Evolutionary conservation across 2,329 filamentous ascomycete genomes (phyloP).

Genomic region (Bipolaris zeicola): DNA sequence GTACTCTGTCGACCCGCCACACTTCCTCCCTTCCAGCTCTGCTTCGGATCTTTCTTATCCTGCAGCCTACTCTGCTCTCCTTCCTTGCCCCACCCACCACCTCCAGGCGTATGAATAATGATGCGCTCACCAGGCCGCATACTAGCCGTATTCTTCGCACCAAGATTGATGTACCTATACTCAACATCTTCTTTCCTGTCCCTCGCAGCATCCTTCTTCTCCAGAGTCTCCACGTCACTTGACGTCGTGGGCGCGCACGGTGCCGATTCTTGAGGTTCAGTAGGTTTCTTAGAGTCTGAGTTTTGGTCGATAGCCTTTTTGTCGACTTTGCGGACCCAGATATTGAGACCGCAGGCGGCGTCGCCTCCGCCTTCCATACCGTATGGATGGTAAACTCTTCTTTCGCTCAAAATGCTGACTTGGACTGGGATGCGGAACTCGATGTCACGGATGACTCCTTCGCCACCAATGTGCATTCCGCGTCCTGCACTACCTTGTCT

Average conservation of each 20-base stretch:
- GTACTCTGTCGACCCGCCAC: conserved; percentile 61
- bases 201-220: conserved; percentile 35
- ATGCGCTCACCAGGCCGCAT: conserved; percentile 80
- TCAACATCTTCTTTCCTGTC: conserved; percentile 53
- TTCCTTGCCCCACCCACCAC: conserved; percentile 73
- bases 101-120: conserved; percentile 77
- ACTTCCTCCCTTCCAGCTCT: conserved; percentile 65
- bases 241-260: conserved; percentile 57
- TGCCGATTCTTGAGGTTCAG: conserved; percentile 17
- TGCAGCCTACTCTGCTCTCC: conserved; percentile 61
- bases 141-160: conserved; percentile 77
- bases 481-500: conserved; percentile 66
- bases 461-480: conserved; percentile 72
- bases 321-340: conserved; percentile 79
- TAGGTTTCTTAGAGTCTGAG: conserved; percentile 29
- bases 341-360: conserved; percentile 77
- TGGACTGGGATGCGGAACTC: conserved; percentile 80
- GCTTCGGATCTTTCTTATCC: conserved; percentile 62
- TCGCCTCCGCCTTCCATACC: conserved; percentile 83
- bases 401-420: conserved; percentile 77
- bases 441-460: conserved; percentile 78
- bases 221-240: conserved; percentile 44
- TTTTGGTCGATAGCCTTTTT: conserved; percentile 32
- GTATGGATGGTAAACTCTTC: conserved; percentile 77
- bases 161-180: conserved; percentile 71